Evolutionary conservation across 352 stramenopile genomes (phyloP).

Genomic region (Phytophthora palmivora): DNA sequence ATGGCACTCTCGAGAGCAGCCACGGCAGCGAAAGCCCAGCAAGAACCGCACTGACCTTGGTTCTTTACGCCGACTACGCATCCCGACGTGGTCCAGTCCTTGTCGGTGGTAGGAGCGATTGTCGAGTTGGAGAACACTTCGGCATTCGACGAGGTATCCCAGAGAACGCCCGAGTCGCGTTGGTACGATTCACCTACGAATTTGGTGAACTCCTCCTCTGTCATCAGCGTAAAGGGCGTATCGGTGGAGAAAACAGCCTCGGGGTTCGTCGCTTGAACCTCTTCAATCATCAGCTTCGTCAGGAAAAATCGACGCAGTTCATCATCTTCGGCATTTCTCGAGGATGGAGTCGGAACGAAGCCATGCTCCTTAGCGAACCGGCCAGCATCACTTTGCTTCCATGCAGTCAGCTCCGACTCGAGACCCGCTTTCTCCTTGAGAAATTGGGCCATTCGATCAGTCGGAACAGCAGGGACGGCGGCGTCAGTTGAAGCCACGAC

Average conservation of each 20-base stretch:
- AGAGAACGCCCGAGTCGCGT: conserved; percentile 15
- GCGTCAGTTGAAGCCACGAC: conserved; percentile 23
- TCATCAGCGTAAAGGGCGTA: conserved; percentile 79
- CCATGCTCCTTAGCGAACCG: conserved; percentile 55
- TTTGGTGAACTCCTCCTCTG: conserved; percentile 65
- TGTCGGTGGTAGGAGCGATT: conserved; percentile 19
- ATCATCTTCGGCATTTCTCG: conserved; percentile 35
- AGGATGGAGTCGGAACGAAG: conserved; percentile 37
- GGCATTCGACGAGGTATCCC: background rate
- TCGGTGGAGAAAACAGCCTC: conserved; percentile 71
- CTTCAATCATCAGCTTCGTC: conserved; percentile 64
- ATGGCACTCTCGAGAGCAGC: conserved; percentile 92
- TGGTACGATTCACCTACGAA: conserved; percentile 59
- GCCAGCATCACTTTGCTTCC: conserved; percentile 61
- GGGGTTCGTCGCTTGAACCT: conserved; percentile 58
- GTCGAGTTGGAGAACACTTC: conserved; percentile 22
- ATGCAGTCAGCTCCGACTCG: conserved; percentile 48
- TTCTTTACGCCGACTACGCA: conserved; percentile 91
- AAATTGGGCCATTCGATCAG: conserved; percentile 48
- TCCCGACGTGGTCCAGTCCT: conserved; percentile 69
- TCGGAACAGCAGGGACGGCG: conserved; percentile 32
- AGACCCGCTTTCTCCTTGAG: conserved; percentile 51
- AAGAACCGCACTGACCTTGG: conserved; percentile 97
- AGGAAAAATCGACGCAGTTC: conserved; percentile 68
- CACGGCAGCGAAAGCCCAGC: conserved; percentile 97